Evolutionary conservation across 345 rosid genomes (phyloP), one percentile per base, ranked within the genome.

Genomic region (Salix exigua): DNA sequence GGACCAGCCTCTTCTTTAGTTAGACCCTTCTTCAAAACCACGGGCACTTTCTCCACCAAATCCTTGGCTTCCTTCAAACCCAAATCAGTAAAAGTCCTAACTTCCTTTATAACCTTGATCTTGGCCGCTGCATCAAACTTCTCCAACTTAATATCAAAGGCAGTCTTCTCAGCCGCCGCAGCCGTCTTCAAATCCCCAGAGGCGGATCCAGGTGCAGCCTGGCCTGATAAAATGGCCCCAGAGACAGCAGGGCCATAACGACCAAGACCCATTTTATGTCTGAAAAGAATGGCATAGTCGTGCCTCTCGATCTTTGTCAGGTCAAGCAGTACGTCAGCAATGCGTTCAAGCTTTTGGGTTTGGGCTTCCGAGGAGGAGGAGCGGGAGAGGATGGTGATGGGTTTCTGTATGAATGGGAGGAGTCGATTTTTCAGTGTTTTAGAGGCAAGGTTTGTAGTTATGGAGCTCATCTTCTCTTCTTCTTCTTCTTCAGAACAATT

Each of bases 41-140:
- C 91, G 0, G 97, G 94, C 58, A 83, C 96, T 87, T 93, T 91
- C 85, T 93, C 99, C 75, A 90, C 97, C 77, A 95, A 72, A 2
- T 86, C 97, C 61, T 95, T 90, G 5, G 97, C 96, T 80, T 95
- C 96, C 83, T 93, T 90, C 30, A 93, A 80, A 37, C 99, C 98
- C 67, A 95, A 88, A 79, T 88, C 91, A n/a, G 97, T 90, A 77
- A 91, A 89, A 1, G 82, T 17, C 84, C 97, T 88, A 2, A 93
- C 92, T 82, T 93, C 99, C 83, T 91, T 93, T 21, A 91, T 89
- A 23, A 95, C 87, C 81, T 92, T 95, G 28, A 92, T 86, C 86
- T 92, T 95, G 40, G 83, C 73, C 25, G 91, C 77, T 0, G 93
- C 85, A 3, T 91, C 94, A 77, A 85, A 93, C 85, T 93, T 91